These are phyloP conservation scores for Hypoxylon subgilvum DNA, from an alignment of 495 filamentous ascomycete species.

Conservation along the genomic window DNA sequence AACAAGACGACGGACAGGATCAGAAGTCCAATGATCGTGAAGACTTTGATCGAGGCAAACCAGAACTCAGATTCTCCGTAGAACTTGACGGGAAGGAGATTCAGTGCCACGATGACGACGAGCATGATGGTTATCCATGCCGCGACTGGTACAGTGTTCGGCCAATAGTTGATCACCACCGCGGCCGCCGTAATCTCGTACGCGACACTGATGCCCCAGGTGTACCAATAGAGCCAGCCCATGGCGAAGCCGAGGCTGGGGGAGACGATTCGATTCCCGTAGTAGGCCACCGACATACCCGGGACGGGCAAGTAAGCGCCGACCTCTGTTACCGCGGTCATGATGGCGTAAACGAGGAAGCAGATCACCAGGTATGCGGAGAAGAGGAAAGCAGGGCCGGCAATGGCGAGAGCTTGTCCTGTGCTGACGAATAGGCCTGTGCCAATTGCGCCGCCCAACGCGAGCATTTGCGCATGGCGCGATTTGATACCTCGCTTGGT, in stretches of 20 bases:
- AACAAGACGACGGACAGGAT: conserved; percentile 67
- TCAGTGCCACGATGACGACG: conserved; percentile 38
- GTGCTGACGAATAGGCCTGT: conserved; percentile 55
- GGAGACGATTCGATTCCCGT: conserved; percentile 30
- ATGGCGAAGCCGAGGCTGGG: conserved; percentile 71
- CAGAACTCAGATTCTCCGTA: conserved; percentile 64
- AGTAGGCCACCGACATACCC: conserved; percentile 38
- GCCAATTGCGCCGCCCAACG: conserved; percentile 66
- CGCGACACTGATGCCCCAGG: conserved; percentile 41
- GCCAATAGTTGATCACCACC: conserved; percentile 58
- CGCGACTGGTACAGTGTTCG: conserved; percentile 49
- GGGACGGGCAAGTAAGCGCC: conserved; percentile 61
- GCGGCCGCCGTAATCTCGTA: conserved; percentile 49
- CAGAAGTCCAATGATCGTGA: conserved; percentile 66
- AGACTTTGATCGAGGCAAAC: conserved; percentile 64
- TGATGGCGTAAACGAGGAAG: conserved; percentile 31
- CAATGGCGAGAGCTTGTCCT: conserved; percentile 41
- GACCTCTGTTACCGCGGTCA: conserved; percentile 44
- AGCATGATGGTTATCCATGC: conserved; percentile 59
- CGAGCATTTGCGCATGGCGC: conserved; percentile 67
- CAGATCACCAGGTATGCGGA: conserved; percentile 47
- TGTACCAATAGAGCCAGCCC: conserved; percentile 66
- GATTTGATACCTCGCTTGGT: conserved; percentile 33
- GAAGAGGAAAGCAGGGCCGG: conserved; percentile 46
- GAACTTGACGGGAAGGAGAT: conserved; percentile 42